Evolutionary conservation across 2,329 filamentous ascomycete genomes (phyloP).

Genomic region (Microdochium bolleyi): DNA sequence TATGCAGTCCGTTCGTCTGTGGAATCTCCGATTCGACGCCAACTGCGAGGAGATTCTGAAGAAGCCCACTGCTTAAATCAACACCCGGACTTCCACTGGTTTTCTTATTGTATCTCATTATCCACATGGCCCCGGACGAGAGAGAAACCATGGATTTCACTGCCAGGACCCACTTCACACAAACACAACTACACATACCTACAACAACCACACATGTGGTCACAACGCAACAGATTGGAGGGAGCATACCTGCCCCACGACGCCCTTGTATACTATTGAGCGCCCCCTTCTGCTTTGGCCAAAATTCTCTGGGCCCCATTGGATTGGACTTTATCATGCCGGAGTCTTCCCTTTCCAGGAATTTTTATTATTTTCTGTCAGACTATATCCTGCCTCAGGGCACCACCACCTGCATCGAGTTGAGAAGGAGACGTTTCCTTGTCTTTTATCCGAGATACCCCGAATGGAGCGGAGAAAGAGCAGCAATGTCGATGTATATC

Average conservation of each 20-base stretch:
- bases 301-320: background rate
- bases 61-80: conserved; percentile 44
- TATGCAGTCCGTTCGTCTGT: conserved; percentile 81
- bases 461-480: background rate
- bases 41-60: conserved; percentile 87
- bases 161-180: too few relatives aligned
- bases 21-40: conserved; percentile 90
- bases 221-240: background rate
- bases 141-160: too few relatives aligned
- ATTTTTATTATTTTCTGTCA: background rate
- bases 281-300: background rate
- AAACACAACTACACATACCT: background rate
- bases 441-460: background rate
- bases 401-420: background rate
- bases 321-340: background rate
- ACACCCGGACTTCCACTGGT: background rate
- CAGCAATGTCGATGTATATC: background rate
- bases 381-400: background rate
- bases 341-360: background rate
- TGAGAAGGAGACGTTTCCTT: background rate
- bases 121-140: background rate
- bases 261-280: background rate
- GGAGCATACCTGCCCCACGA: background rate
- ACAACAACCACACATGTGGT: background rate
- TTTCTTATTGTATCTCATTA: background rate